These are phyloP conservation scores for Atalantia buxifolia DNA, from an alignment of 345 rosid species.

Conservation along the genomic window DNA sequence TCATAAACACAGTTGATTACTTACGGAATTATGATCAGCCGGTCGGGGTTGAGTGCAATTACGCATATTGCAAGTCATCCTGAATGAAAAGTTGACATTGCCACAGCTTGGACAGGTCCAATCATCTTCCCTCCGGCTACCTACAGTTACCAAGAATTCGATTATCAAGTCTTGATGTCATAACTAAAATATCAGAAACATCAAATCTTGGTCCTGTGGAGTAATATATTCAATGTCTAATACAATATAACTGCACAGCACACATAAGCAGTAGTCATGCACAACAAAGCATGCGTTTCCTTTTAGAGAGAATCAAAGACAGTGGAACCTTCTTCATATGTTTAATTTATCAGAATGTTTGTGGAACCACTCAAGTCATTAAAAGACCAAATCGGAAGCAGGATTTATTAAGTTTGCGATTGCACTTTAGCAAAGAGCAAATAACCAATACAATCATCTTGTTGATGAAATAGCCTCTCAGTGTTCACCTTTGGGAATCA, in stretches of 20 bases:
- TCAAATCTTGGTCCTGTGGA: neutral
- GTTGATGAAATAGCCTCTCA: neutral
- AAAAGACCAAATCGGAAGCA: neutral
- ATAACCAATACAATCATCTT: neutral
- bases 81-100: constrained; percentile 92
- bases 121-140: constrained; percentile 98
- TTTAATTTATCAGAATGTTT: neutral
- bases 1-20: neutral
- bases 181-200: neutral
- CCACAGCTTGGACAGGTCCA: constrained; percentile 99
- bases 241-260: neutral
- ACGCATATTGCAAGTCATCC: constrained; percentile 98
- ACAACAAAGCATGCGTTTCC: neutral
- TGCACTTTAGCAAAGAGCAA: neutral
- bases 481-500: neutral
- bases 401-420: neutral
- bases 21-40: constrained; percentile 80
- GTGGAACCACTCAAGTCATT: neutral
- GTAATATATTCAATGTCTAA: neutral
- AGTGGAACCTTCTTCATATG: neutral
- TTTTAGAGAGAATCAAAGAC: neutral
- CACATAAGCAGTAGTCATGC: neutral
- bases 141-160: constrained; percentile 29
- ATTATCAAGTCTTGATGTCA: neutral
- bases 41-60: constrained; percentile 98